Base-by-base conservation (phyloP, 1,139 yeast genomes). In the Candida dubliniensis region DNA sequence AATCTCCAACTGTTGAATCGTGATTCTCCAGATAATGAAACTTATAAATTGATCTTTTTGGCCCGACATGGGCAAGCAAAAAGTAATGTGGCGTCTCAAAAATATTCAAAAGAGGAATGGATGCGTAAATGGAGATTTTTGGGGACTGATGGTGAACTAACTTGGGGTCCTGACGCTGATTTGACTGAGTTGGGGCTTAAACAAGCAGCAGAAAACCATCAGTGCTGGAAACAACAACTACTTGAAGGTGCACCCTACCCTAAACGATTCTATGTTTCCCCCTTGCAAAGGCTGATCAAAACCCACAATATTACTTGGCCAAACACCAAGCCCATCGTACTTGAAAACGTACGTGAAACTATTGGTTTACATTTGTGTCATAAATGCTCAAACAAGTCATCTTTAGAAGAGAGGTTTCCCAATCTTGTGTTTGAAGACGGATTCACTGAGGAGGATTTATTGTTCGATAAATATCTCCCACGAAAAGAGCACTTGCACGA, bases 31-130 rank as follows among this genome's bases (percentile, higher is more conserved):
- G 50, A 41, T 1, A 65, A 72, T 43, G 74, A 63, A 30, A 57
- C 57, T 18, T 81, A 82, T 59, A 84, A 84, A 58, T 58, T 85
- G 35, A 51, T 85, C 5, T 74, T 81, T 43, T 66, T 84, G 42
- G 90, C 87, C 1, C 71, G 95, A 47, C 95, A 87, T 56, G 95
- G 95, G 7, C 87, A 86, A 61, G 95, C 95, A 0, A 79, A 70
- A 62, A 93, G 86, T 57, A 87, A 87, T 53, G 66, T 75, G 18
- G 87, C 84, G 1, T 77, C 78, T 38, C 67, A 66, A 25, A 74
- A 76, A 48, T 83, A 82, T 57, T 85, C 89, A 11, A 61, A 70
- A 32, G 63, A 71, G 11, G 77, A 62, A 18, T 85, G 91, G 91
- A 72, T 77, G 53, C 60, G 58, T 0, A 74, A 81, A 49, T 84